A percentile compares a stretch with the other conserved stretches of the same genome.
These are phyloP conservation scores for Polygonum maritimum DNA, from an alignment of 148 eudicot genomes.

Conservation along the genomic window DNA sequence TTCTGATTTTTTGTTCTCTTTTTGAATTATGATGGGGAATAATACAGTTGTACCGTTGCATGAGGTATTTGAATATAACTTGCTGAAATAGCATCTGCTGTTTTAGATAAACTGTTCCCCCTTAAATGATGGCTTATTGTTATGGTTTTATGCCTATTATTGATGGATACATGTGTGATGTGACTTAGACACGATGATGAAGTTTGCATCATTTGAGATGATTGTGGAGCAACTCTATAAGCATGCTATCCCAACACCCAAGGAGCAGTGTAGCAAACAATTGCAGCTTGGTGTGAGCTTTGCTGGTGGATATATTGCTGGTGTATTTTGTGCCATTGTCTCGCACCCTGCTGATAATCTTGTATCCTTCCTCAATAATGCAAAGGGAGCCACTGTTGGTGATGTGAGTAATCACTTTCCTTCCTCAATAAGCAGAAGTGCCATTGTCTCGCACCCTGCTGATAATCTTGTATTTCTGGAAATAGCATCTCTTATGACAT, in stretches of 20 bases:
- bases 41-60: neutral
- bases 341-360: conserved; percentile 96
- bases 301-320: conserved; percentile 93
- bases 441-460: too few species aligned
- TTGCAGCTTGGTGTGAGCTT: conserved; percentile 93
- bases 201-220: conserved; percentile 93
- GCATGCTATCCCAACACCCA: conserved; percentile 78
- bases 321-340: conserved; percentile 87
- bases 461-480: too few species aligned
- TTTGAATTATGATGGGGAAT: neutral
- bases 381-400: conserved; percentile 89
- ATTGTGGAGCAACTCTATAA: conserved; percentile 78
- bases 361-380: conserved; percentile 91
- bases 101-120: neutral
- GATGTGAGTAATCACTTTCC: conserved; percentile 48
- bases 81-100: neutral
- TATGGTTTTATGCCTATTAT: neutral
- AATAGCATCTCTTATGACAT: neutral
- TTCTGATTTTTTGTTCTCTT: neutral
- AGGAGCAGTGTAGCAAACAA: conserved; percentile 72
- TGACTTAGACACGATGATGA: conserved; percentile 88
- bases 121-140: neutral
- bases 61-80: neutral
- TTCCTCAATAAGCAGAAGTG: too few species aligned
- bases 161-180: neutral